Base-by-base conservation (phyloP, 2,329 filamentous ascomycete species). In the Lasiodiplodia hormozganensis region DNA sequence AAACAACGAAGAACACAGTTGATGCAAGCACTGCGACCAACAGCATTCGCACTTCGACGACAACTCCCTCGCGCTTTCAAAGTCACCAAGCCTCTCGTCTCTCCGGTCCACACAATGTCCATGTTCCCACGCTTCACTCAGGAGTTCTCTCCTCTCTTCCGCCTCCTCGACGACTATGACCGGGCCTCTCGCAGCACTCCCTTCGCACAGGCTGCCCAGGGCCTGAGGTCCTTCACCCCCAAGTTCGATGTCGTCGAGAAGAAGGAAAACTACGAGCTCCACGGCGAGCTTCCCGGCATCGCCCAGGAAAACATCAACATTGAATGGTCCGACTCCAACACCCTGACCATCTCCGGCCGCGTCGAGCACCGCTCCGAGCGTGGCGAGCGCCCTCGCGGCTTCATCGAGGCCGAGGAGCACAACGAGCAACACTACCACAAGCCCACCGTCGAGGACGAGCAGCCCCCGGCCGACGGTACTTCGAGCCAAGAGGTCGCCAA, bases 161-260 rank as follows among this genome's bases (percentile, higher is more conserved):
- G 81, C 65, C 79, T 85, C 56, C 77, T 82, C 71, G 82, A 84
- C 74, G 83, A 83, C 74, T 83, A 82, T 70, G 81, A 83, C 70
- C 72, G 74, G 34, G 70, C 71, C 64, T 70, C 68, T 25, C 77
- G 78, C 36, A 74, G 75, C 53, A 70, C 74, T 14, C 43, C 60
- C 8, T 72, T 76, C 73, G 73, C 75, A 69, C 56, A 54, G 57
- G 40, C 75, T 69, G 65, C 75, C 54, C 72, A 77, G 66, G 68
- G 68, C 38, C 72, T 85, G 58, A 84, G 83, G 57, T 83, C 86
- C 75, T 94, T 93, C 86, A 86, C 87, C 69, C 92, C 92, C 67
- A 91, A 89, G 80, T 95, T 95, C 76, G 92, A 95, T 74, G 85
- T 94, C 70, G 89, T 87, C 77, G 92, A 96, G 82, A 87, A 86